Conservation (phyloP, 129 eudicot genomes). For the Escallonia rubra region DNA sequence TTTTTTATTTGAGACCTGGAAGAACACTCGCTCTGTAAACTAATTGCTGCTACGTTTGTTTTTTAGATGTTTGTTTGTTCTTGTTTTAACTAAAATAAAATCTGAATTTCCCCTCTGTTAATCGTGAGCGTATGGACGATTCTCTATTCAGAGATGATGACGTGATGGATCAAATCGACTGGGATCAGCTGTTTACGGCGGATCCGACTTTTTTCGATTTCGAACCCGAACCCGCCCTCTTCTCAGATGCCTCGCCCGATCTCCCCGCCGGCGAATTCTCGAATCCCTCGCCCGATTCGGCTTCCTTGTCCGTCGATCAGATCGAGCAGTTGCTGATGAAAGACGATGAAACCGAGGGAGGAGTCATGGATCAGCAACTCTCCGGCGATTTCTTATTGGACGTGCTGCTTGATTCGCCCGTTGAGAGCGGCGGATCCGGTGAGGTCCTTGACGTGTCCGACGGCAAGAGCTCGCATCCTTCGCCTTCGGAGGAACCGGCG, state of each 20-base stretch:
- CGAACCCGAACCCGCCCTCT: slow-evolving; percentile 4
- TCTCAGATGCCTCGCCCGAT: background rate
- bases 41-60: no score
- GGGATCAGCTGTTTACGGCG: slow-evolving; percentile 26
- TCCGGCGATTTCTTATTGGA: slow-evolving; percentile 21
- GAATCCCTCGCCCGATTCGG: slow-evolving; percentile 18
- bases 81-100: no score
- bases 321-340: slow-evolving; percentile 45
- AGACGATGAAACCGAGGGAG: slow-evolving; percentile 27
- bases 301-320: slow-evolving; percentile 35
- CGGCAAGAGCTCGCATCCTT: slow-evolving; percentile 7
- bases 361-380: slow-evolving; percentile 1
- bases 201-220: background rate
- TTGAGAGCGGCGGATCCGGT: slow-evolving; percentile 21
- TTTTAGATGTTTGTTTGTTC: no score
- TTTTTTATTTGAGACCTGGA: background rate
- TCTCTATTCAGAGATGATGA: slow-evolving; percentile 14
- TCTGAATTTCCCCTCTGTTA: background rate
- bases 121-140: slow-evolving; percentile 6
- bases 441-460: slow-evolving; percentile 30
- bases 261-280: slow-evolving; percentile 7
- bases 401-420: slow-evolving; percentile 41
- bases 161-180: slow-evolving; percentile 9
- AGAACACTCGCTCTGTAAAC: no score
- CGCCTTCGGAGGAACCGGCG: no score